A percentile compares a stretch with the other conserved stretches of the same genome.
Evolutionary conservation across 495 filamentous ascomycete species (phyloP).

Genomic region (Chaetomium tenue): DNA sequence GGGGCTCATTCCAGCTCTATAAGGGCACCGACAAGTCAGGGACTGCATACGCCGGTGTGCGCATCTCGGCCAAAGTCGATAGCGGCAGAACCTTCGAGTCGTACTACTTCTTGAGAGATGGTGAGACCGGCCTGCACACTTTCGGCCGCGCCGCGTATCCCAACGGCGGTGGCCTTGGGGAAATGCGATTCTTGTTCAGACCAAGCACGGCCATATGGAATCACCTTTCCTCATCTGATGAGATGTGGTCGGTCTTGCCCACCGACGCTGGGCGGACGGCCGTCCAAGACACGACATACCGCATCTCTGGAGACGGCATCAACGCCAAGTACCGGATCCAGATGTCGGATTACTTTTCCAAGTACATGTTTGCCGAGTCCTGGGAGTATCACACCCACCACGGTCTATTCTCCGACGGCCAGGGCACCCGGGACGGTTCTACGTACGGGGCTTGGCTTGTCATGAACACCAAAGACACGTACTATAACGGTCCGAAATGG

Average conservation of each 20-base stretch:
- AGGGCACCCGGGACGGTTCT: conserved; percentile 1
- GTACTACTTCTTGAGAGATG: conserved; percentile 8
- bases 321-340: not conserved
- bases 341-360: conserved; percentile 14
- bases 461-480: conserved; percentile 15
- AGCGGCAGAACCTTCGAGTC: conserved; percentile 8
- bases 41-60: not conserved
- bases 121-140: conserved; percentile 6
- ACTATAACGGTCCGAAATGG: conserved; percentile 10
- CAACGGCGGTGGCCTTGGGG: conserved; percentile 4
- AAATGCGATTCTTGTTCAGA: conserved; percentile 11
- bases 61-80: conserved; percentile 4
- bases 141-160: conserved; percentile 9
- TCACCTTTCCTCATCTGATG: conserved; percentile 5
- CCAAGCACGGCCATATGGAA: conserved; percentile 10
- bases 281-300: conserved; percentile 11
- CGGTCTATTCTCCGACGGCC: not conserved
- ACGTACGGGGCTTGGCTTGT: conserved; percentile 10
- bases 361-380: conserved; percentile 13
- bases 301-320: conserved; percentile 9
- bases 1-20: conserved; percentile 7
- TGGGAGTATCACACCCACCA: conserved; percentile 15
- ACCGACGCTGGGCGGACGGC: not conserved
- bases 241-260: conserved; percentile 10
- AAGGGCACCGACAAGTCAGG: not conserved